Evolutionary conservation across 371 early-diverging fungal genomes (phyloP).

Genomic region (Rhizopus delemar): DNA sequence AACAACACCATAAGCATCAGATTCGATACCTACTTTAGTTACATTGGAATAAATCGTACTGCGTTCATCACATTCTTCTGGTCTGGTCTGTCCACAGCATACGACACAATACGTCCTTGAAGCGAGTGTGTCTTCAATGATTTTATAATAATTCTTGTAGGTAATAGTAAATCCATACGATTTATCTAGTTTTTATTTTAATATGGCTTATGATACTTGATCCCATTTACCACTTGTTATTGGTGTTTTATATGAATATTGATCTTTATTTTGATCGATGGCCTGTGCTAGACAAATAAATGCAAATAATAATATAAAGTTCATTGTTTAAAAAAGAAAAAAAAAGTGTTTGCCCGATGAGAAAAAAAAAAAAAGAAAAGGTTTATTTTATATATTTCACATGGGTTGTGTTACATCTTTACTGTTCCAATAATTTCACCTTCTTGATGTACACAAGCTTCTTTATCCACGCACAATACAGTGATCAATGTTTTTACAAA

Average conservation of each 20-base stretch:
- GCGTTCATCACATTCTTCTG: constrained; percentile 7
- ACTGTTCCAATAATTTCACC: constrained; percentile 16
- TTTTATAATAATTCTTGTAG: constrained; percentile 32
- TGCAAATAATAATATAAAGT: not conserved
- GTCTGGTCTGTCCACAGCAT: constrained; percentile 11
- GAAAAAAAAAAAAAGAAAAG: constrained; percentile 9
- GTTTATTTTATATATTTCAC: not conserved
- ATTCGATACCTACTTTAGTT: constrained; percentile 9
- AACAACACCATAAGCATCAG: constrained; percentile 13
- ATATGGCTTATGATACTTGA: no score
- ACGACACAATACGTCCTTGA: constrained; percentile 22
- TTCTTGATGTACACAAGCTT: constrained; percentile 27
- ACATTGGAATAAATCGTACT: constrained; percentile 6
- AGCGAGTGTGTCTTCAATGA: constrained; percentile 17
- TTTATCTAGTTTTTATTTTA: constrained; percentile 9
- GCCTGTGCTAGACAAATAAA: not conserved
- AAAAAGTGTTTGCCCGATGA: constrained; percentile 16
- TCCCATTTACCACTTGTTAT: constrained; percentile 10
- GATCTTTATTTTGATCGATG: constrained; percentile 4
- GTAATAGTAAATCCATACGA: constrained; percentile 25
- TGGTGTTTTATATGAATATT: constrained; percentile 2
- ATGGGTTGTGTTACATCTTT: constrained; percentile 5
- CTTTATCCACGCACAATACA: constrained; percentile 25
- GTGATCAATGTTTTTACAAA: constrained; percentile 43
- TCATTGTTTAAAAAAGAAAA: not conserved